Conservation (phyloP, 2,329 filamentous ascomycete species). For the Sporothrix mexicana region DNA sequence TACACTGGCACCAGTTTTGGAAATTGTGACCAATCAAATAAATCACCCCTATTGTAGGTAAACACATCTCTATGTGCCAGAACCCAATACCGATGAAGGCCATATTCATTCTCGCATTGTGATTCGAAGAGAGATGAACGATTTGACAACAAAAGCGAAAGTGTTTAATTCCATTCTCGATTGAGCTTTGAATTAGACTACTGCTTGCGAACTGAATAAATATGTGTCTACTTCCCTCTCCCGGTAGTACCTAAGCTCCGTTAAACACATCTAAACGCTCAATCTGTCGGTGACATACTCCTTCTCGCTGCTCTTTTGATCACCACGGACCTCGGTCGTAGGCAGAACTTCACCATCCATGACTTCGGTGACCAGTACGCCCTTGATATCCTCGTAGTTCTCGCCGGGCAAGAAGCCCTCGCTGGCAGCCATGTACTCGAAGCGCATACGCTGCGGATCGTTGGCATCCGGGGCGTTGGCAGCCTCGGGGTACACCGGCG, state of each 20-base stretch:
- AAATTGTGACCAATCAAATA: too few relatives aligned
- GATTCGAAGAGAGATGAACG: too few relatives aligned
- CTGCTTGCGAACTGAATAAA: too few relatives aligned
- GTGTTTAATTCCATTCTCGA: too few relatives aligned
- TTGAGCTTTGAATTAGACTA: too few relatives aligned
- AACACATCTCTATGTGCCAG: too few relatives aligned
- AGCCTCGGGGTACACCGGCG: conserved; percentile 26
- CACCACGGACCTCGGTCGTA: not conserved
- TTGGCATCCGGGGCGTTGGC: not conserved
- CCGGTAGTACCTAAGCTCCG: not conserved
- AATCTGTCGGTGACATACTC: conserved; percentile 6
- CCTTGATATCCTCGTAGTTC: conserved; percentile 29
- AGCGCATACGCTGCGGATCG: not conserved
- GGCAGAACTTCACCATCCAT: conserved; percentile 24
- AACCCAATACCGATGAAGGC: too few relatives aligned
- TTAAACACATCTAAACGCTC: conserved; percentile 7
- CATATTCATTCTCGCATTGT: too few relatives aligned
- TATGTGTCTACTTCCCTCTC: not conserved
- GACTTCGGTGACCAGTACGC: conserved; percentile 23
- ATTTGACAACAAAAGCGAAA: too few relatives aligned
- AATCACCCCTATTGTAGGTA: too few relatives aligned
- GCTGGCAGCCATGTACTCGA: conserved; percentile 28
- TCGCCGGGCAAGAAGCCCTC: conserved; percentile 33
- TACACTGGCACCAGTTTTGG: too few relatives aligned
- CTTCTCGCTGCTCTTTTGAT: conserved; percentile 23